These are phyloP conservation scores for Carpinus fangiana DNA, from an alignment of 306 rosid genomes.

Conservation along the genomic window DNA sequence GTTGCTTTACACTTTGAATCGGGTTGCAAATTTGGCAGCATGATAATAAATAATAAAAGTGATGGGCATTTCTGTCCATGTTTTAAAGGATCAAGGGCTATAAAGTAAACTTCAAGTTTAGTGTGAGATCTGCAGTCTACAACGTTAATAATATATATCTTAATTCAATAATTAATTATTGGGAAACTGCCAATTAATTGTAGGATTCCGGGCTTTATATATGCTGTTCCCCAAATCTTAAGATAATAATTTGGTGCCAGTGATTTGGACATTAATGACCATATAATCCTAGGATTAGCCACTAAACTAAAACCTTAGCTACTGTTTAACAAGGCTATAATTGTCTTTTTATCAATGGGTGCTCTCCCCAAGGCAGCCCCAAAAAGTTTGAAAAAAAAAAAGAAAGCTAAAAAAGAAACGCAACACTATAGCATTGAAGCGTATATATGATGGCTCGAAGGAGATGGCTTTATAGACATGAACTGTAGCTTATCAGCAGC, in stretches of 20 bases:
- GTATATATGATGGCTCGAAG: slow-evolving; percentile 31
- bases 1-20: neutral
- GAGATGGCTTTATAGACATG: slow-evolving; percentile 47
- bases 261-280: slow-evolving; percentile 14
- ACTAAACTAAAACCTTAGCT: neutral
- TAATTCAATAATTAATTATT: slow-evolving; percentile 3
- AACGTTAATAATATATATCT: neutral
- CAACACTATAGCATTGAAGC: neutral
- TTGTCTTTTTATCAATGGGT: neutral
- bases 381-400: neutral
- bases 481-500: slow-evolving; percentile 27
- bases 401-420: neutral
- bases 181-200: slow-evolving; percentile 12
- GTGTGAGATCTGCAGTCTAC: slow-evolving; percentile 4
- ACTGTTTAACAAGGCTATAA: neutral
- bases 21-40: neutral
- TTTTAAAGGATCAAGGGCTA: neutral
- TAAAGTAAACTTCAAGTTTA: neutral
- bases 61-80: neutral
- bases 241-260: slow-evolving; percentile 32
- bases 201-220: slow-evolving; percentile 42
- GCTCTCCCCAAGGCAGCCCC: neutral
- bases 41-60: neutral
- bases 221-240: slow-evolving; percentile 50
- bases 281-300: slow-evolving; percentile 12